phyloP scores from a whole-genome alignment of 1,284 basidiomycete species.

The Marasmius oreades region DNA sequence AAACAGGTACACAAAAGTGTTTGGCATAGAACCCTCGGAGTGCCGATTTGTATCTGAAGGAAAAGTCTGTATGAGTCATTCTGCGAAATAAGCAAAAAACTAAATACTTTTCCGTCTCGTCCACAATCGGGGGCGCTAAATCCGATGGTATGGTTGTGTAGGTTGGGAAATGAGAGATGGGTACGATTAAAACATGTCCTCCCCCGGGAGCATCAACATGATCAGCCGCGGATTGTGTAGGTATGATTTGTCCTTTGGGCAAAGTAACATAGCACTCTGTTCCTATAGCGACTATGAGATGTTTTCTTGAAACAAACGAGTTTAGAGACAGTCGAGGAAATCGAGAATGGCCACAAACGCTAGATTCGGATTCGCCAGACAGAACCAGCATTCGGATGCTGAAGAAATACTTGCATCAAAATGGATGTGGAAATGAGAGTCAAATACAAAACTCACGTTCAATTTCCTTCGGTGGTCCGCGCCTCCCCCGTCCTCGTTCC shows the following conservation, averaged over 20 bases:
- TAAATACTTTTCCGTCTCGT: constrained; percentile 75
- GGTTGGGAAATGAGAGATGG: constrained; percentile 69
- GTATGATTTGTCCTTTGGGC: constrained; percentile 89
- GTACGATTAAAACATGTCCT: constrained; percentile 89
- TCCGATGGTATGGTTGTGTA: constrained; percentile 70
- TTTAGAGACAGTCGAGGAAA: not conserved
- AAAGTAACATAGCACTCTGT: constrained; percentile 90
- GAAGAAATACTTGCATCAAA: constrained; percentile 5
- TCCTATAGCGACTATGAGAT: constrained; percentile 91
- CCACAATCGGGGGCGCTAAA: constrained; percentile 68
- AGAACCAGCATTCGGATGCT: constrained; percentile 96
- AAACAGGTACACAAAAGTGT: constrained; percentile 65
- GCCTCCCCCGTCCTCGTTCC: constrained; percentile 35
- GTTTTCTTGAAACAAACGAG: constrained; percentile 59
- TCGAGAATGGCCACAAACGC: constrained; percentile 46
- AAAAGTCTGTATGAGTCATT: constrained; percentile 6
- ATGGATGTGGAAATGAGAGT: not conserved
- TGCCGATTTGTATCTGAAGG: constrained; percentile 70
- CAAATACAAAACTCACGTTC: constrained; percentile 48
- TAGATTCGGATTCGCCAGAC: constrained; percentile 86
- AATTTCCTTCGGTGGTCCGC: constrained; percentile 74
- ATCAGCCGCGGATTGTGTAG: constrained; percentile 59
- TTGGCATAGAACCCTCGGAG: constrained; percentile 71
- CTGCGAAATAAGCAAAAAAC: constrained; percentile 8
- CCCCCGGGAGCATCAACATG: constrained; percentile 76